Conservation (phyloP, 164 flowering plant genomes). For the Akebia trifoliata region DNA sequence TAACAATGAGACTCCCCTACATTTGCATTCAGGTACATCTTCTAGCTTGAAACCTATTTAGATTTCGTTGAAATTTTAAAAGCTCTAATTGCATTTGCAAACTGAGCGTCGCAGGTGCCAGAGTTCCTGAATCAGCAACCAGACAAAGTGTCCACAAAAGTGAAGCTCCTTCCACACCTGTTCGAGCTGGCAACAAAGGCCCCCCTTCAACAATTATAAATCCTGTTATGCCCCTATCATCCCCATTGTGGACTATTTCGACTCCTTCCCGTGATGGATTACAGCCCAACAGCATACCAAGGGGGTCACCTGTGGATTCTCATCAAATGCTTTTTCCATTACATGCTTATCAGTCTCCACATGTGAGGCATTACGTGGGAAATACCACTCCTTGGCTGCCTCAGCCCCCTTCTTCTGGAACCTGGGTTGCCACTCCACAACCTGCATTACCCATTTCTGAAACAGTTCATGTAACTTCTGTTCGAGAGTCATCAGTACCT, state of each 20-base stretch:
- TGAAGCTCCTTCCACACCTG: constrained; percentile 41
- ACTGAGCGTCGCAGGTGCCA: constrained; percentile 43
- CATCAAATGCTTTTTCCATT: constrained; percentile 49
- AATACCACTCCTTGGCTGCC: constrained; percentile 59
- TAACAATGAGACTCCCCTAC: constrained; percentile 51
- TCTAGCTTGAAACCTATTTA: background rate
- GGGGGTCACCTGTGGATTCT: constrained; percentile 50
- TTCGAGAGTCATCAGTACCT: constrained; percentile 42
- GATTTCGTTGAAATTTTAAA: background rate
- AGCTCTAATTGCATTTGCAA: constrained; percentile 6
- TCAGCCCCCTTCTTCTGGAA: constrained; percentile 49
- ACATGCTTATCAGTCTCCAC: constrained; percentile 66
- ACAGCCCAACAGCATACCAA: constrained; percentile 35
- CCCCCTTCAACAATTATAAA: constrained; percentile 33
- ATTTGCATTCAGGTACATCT: constrained; percentile 46
- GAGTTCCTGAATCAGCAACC: too few species aligned
- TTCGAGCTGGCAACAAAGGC: constrained; percentile 46
- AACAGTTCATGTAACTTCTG: constrained; percentile 50
- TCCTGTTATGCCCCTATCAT: constrained; percentile 57
- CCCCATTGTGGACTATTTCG: constrained; percentile 81
- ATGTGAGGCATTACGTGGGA: constrained; percentile 46
- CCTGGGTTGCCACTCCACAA: constrained; percentile 68
- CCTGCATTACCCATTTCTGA: constrained; percentile 56
- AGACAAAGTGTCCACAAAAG: constrained; percentile 36
- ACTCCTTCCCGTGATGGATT: constrained; percentile 47